phyloP scores from a whole-genome alignment of 1,284 basidiomycete species.

The Ceratobasidium sp. region DNA sequence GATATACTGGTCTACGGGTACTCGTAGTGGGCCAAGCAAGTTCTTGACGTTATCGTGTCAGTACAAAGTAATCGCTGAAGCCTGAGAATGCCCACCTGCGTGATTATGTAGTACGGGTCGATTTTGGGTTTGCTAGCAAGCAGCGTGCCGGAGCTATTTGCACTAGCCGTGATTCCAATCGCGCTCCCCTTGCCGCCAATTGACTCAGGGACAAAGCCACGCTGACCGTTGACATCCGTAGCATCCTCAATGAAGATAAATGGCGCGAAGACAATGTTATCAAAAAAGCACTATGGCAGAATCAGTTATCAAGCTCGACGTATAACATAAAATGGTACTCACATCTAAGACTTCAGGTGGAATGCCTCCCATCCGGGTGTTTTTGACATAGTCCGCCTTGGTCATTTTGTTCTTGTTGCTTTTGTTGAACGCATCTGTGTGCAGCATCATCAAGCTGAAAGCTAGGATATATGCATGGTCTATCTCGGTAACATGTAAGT shows the following conservation, averaged over 20 bases:
- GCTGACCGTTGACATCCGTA: constrained; percentile 74
- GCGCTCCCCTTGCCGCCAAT: constrained; percentile 49
- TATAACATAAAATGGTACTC: constrained; percentile 53
- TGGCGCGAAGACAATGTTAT: constrained; percentile 94
- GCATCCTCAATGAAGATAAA: constrained; percentile 98
- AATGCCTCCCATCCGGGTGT: constrained; percentile 90
- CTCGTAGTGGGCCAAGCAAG: constrained; percentile 78
- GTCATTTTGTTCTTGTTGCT: constrained; percentile 99
- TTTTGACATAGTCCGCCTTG: constrained; percentile 92
- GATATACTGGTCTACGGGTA: constrained; percentile 77
- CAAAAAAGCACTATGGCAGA: constrained; percentile 84
- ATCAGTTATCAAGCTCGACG: not conserved
- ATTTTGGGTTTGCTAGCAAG: constrained; percentile 72
- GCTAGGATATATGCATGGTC: constrained; percentile 97
- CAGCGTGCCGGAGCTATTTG: constrained; percentile 59
- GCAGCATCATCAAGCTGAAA: constrained; percentile 98
- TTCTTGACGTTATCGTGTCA: constrained; percentile 62
- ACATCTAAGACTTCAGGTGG: constrained; percentile 89
- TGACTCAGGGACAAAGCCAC: constrained; percentile 65
- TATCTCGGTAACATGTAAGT: constrained; percentile 55
- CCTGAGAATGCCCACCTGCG: constrained; percentile 67
- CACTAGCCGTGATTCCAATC: constrained; percentile 56
- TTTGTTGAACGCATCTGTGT: constrained; percentile 98
- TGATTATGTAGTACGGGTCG: constrained; percentile 94
- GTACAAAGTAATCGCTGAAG: not conserved